Conservation (phyloP, 73 alveolate species). For the Tetrahymena malaccensis region DNA sequence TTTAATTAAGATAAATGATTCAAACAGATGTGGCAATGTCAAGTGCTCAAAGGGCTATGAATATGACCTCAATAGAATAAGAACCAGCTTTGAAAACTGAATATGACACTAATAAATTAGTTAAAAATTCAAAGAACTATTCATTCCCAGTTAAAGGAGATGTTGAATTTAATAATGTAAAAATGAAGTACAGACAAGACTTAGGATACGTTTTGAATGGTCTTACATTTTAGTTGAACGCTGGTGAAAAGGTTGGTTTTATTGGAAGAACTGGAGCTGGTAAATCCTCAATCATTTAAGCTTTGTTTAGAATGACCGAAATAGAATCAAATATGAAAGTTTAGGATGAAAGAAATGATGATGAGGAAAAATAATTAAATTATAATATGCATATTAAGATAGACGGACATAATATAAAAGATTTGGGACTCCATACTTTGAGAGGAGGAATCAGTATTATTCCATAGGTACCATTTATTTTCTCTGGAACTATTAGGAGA, state of each 20-base stretch:
- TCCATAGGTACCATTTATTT: constrained; percentile 86
- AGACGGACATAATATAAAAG: constrained; percentile 54
- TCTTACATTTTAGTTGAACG: constrained; percentile 4
- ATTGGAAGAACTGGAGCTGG: constrained; percentile 96
- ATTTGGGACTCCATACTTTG: constrained; percentile 53
- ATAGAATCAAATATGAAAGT: constrained; percentile 3
- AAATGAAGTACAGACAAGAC: constrained; percentile 33
- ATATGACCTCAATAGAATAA: not conserved
- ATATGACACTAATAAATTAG: not conserved
- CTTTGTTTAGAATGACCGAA: constrained; percentile 46
- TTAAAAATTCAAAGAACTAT: not conserved
- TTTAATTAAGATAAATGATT: not conserved
- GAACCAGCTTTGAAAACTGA: not conserved
- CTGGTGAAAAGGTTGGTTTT: constrained; percentile 58
- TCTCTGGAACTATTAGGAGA: constrained; percentile 77
- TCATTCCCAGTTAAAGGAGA: constrained; percentile 59
- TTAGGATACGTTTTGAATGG: constrained; percentile 19
- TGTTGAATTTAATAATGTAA: constrained; percentile 51
- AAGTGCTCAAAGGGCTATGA: not conserved
- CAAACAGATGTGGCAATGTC: not conserved
- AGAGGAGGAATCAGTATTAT: constrained; percentile 78
- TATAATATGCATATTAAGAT: not conserved
- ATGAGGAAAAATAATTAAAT: not conserved
- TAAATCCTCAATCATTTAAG: constrained; percentile 67
- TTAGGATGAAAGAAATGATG: not conserved